Percentiles rank a stretch among this genome's conserved stretches.
Conservation (phyloP, 176 grass and related monocot genomes). For the Cenchrus purpureus region DNA sequence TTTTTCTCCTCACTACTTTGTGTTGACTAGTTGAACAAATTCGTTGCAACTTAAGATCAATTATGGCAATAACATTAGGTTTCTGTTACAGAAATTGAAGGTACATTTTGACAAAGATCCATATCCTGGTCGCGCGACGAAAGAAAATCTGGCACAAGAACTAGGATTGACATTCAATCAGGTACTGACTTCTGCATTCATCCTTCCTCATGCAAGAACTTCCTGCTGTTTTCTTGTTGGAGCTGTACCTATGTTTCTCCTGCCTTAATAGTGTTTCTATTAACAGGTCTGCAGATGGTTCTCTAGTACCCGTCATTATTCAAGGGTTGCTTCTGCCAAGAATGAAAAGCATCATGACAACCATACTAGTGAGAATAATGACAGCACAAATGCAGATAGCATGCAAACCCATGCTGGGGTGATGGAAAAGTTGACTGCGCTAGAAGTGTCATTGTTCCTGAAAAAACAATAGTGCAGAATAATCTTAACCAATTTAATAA, state of each 20-base stretch:
- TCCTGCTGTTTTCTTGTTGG: constrained; percentile 13
- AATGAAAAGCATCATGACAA: constrained; percentile 36
- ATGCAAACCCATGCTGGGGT: constrained; percentile 25
- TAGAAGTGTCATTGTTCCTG: constrained; percentile 26
- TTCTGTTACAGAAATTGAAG: constrained; percentile 57
- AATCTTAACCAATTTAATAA: constrained; percentile 34
- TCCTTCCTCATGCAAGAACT: constrained; percentile 9
- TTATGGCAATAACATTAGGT: background rate
- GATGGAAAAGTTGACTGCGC: constrained; percentile 26
- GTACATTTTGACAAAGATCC: constrained; percentile 55
- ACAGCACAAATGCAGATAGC: constrained; percentile 25
- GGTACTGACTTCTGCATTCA: constrained; percentile 40
- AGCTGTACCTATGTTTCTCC: constrained; percentile 33
- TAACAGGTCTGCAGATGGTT: constrained; percentile 74
- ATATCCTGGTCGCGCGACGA: constrained; percentile 64
- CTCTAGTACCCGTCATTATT: constrained; percentile 58
- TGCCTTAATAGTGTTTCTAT: constrained; percentile 36
- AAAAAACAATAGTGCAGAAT: constrained; percentile 32
- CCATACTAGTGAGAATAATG: constrained; percentile 38
- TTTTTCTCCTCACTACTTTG: background rate
- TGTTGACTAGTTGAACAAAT: constrained; percentile 26
- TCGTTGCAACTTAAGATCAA: background rate
- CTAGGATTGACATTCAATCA: constrained; percentile 62
- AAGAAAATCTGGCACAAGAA: constrained; percentile 62
- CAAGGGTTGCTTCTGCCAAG: constrained; percentile 44